Percentiles rank a stretch among this genome's conserved stretches.
Evolutionary conservation across 306 rosid genomes (phyloP).

Genomic region (Trifolium subterraneum): DNA sequence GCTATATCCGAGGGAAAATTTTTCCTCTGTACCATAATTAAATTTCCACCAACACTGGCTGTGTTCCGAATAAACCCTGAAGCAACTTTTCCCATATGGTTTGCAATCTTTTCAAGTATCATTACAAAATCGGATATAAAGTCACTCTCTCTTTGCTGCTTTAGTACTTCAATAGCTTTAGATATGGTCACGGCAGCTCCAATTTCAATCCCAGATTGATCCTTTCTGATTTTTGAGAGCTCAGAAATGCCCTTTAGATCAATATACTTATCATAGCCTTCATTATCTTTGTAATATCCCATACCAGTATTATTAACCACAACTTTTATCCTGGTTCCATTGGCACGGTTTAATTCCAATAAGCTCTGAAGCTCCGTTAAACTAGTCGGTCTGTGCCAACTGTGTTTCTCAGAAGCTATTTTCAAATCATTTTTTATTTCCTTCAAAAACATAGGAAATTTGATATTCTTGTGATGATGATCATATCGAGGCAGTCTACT

Average conservation of each 20-base stretch:
- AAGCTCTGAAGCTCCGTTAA: slow-evolving; percentile 41
- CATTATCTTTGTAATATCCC: slow-evolving; percentile 77
- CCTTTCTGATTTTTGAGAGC: slow-evolving; percentile 59
- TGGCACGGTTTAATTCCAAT: slow-evolving; percentile 18
- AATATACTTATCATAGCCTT: slow-evolving; percentile 57
- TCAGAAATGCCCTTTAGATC: slow-evolving; percentile 63
- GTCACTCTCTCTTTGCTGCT: slow-evolving; percentile 36
- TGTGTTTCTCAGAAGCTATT: slow-evolving; percentile 38
- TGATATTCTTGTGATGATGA: slow-evolving; percentile 33
- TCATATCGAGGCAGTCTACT: slow-evolving; percentile 62
- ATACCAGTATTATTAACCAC: slow-evolving; percentile 71
- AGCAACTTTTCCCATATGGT: slow-evolving; percentile 73
- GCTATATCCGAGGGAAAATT: slow-evolving; percentile 85
- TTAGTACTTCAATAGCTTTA: slow-evolving; percentile 65
- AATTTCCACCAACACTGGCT: slow-evolving; percentile 82
- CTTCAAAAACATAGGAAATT: slow-evolving; percentile 74
- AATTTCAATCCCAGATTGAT: slow-evolving; percentile 61
- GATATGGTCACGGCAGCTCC: slow-evolving; percentile 75
- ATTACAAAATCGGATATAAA: slow-evolving; percentile 49
- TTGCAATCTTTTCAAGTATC: slow-evolving; percentile 56
- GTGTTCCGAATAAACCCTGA: slow-evolving; percentile 69
- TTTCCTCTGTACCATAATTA: slow-evolving; percentile 80
- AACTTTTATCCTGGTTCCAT: slow-evolving; percentile 47
- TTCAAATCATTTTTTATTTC: slow-evolving; percentile 49
- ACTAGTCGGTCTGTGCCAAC: slow-evolving; percentile 45